A percentile compares a stretch with the other conserved stretches of the same genome.
phyloP scores from a whole-genome alignment of 2,329 filamentous ascomycete genomes.

The Aspergillus brasiliensis region DNA sequence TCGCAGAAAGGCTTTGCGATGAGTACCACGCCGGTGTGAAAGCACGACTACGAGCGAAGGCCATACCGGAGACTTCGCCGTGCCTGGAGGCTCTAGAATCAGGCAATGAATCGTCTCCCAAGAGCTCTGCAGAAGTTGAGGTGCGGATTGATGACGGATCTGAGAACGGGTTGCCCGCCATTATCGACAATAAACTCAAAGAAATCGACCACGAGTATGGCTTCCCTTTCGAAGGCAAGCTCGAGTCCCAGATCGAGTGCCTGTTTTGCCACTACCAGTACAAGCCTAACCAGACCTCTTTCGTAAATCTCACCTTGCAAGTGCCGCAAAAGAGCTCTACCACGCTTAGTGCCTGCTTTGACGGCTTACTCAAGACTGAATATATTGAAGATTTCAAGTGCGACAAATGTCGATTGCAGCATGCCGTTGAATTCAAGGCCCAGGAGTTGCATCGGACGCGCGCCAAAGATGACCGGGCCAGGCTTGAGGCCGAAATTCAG shows the following conservation, averaged over 20 bases:
- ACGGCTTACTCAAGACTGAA: conserved; percentile 91
- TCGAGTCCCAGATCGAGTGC: conserved; percentile 95
- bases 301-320: conserved; percentile 88
- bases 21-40: conserved; percentile 86
- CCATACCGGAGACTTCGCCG: conserved; percentile 23
- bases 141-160: conserved; percentile 42
- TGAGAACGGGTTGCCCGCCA: conserved; percentile 34
- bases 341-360: conserved; percentile 83
- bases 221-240: conserved; percentile 88
- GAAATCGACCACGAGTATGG: conserved; percentile 51
- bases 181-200: conserved; percentile 41
- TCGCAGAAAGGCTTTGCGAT: conserved; percentile 87
- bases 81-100: conserved; percentile 14
- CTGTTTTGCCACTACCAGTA: conserved; percentile 87
- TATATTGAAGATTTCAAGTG: conserved; percentile 97
- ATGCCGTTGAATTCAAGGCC: conserved; percentile 69
- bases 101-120: conserved; percentile 16
- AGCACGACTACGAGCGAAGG: conserved; percentile 58
- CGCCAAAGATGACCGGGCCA: conserved; percentile 55
- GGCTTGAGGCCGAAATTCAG: conserved; percentile 61
- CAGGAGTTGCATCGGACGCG: conserved; percentile 59
- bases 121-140: conserved; percentile 33
- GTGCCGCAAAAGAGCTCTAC: conserved; percentile 83
- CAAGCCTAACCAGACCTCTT: conserved; percentile 77
- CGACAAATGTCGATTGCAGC: conserved; percentile 84